A percentile compares a stretch with the other conserved stretches of the same genome.
Conservation (phyloP, 2,329 filamentous ascomycete genomes). For the Pseudocercospora eumusae region DNA sequence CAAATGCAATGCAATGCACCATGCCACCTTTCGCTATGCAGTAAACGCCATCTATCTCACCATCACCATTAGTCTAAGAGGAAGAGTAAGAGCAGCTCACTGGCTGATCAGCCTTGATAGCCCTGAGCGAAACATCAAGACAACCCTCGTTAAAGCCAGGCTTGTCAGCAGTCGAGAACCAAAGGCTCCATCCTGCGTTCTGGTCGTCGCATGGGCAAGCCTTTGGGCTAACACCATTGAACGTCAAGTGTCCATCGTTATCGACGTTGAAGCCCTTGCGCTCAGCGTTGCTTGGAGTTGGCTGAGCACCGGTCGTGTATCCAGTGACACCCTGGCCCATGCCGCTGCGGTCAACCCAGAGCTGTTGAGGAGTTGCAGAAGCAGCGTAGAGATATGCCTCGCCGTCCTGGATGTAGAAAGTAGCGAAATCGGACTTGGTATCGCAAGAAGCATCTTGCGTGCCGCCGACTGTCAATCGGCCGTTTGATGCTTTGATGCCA, state of each 20-base stretch:
- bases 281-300: constrained; percentile 6
- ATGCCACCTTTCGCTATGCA: not conserved
- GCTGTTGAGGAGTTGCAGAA: constrained; percentile 17
- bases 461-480: constrained; percentile 25
- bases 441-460: constrained; percentile 21
- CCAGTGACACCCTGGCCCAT: constrained; percentile 20
- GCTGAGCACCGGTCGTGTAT: constrained; percentile 20
- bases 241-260: constrained; percentile 17
- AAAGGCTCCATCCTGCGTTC: constrained; percentile 15
- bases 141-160: constrained; percentile 20
- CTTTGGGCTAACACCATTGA: constrained; percentile 14
- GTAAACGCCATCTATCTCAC: not conserved
- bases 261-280: constrained; percentile 16
- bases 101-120: constrained; percentile 14
- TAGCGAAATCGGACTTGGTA: constrained; percentile 10
- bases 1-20: not conserved
- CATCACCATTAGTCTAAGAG: not conserved
- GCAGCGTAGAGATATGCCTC: constrained; percentile 17
- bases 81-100: constrained; percentile 18
- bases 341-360: constrained; percentile 23
- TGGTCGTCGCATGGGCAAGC: constrained; percentile 18
- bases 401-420: constrained; percentile 17
- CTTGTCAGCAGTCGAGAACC: constrained; percentile 17
- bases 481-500: constrained; percentile 23
- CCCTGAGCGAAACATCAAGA: constrained; percentile 13